Conservation (phyloP, 257 asterid genomes). For the Coffea canephora region DNA sequence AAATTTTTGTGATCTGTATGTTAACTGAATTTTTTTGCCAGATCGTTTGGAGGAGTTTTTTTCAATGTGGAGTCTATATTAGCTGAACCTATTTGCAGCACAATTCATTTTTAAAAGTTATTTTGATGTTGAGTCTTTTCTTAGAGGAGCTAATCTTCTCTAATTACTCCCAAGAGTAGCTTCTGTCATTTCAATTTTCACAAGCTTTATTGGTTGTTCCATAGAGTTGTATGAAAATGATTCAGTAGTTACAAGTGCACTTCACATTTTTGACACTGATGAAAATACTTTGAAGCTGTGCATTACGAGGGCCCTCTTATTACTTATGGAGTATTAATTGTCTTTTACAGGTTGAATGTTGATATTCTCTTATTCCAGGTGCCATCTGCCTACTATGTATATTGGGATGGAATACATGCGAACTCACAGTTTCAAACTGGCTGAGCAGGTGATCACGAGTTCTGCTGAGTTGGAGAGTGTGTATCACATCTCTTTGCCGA, state of each 20-base stretch:
- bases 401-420: constrained; percentile 99
- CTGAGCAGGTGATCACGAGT: constrained; percentile 75
- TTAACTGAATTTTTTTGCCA: too few relatives aligned
- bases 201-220: not conserved
- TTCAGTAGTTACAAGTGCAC: too few relatives aligned
- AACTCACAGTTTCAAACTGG: constrained; percentile 95
- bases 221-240: not conserved
- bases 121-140: too few relatives aligned
- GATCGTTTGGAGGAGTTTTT: not conserved
- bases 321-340: constrained; percentile 13
- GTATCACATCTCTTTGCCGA: constrained; percentile 9
- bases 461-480: constrained; percentile 16
- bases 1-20: too few relatives aligned
- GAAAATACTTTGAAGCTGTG: not conserved
- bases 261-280: too few relatives aligned
- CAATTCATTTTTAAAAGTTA: too few relatives aligned
- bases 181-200: too few relatives aligned
- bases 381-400: constrained; percentile 90
- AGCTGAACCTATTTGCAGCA: not conserved
- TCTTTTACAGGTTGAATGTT: constrained; percentile 33
- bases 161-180: too few relatives aligned
- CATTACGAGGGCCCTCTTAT: constrained; percentile 12
- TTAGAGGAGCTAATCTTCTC: not conserved
- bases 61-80: not conserved
- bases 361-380: constrained; percentile 57